phyloP scores from a whole-genome alignment of 768 basidiomycete species.

The Holtermannia corniformis region DNA sequence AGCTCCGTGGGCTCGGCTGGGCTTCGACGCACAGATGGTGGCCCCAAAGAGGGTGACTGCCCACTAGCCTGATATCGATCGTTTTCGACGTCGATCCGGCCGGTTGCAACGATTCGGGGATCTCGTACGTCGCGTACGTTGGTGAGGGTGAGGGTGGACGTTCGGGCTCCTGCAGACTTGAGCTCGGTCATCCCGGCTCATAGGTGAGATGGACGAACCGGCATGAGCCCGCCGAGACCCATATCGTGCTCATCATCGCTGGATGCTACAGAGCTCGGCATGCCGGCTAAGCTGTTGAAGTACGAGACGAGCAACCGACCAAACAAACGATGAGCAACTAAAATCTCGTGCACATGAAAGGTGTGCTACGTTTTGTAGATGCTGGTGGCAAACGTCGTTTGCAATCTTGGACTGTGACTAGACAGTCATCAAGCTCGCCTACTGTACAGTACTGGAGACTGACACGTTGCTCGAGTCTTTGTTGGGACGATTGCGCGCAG shows the following conservation, averaged over 20 bases:
- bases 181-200: background rate
- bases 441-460: background rate
- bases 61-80: constrained; percentile 29
- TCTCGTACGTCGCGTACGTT: constrained; percentile 27
- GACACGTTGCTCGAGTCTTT: background rate
- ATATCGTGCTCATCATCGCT: constrained; percentile 24
- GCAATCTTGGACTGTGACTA: too few species aligned
- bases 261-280: too few species aligned
- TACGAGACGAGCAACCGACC: too few species aligned
- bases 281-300: too few species aligned
- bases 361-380: too few species aligned
- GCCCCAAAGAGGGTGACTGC: constrained; percentile 38
- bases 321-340: too few species aligned
- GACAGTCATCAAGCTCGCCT: too few species aligned
- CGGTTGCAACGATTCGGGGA: constrained; percentile 13
- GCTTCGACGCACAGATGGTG: constrained; percentile 28
- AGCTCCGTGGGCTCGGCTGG: background rate
- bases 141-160: constrained; percentile 31
- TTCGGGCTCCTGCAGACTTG: constrained; percentile 24
- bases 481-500: too few species aligned
- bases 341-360: too few species aligned
- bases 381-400: too few species aligned
- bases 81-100: constrained; percentile 6
- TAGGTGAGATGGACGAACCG: constrained; percentile 12
- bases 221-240: constrained; percentile 31